Percentiles rank a stretch among this genome's conserved stretches.
Evolutionary conservation across 1,284 basidiomycete genomes (phyloP).

Genomic region (Meripilus lineatus): DNA sequence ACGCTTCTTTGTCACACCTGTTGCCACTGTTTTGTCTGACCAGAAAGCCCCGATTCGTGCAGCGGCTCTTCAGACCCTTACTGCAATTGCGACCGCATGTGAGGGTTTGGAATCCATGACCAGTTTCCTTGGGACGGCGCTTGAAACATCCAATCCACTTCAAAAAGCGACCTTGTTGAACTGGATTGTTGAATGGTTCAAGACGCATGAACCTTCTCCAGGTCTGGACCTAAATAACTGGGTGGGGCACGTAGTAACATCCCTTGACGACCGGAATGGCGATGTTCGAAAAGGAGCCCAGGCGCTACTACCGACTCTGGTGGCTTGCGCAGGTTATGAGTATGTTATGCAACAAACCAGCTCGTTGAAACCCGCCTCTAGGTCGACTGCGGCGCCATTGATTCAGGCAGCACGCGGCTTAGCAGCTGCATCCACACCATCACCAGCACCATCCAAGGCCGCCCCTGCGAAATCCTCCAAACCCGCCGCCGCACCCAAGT

Average conservation of each 20-base stretch:
- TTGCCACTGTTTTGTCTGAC: slow-evolving; percentile 87
- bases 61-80: slow-evolving; percentile 75
- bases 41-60: slow-evolving; percentile 87
- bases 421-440: slow-evolving; percentile 20
- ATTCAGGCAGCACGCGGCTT: slow-evolving; percentile 72
- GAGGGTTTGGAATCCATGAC: slow-evolving; percentile 84
- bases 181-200: slow-evolving; percentile 85
- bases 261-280: slow-evolving; percentile 87
- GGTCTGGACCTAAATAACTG: slow-evolving; percentile 75
- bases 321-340: slow-evolving; percentile 79
- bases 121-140: slow-evolving; percentile 68
- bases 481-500: background rate
- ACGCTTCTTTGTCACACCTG: slow-evolving; percentile 71
- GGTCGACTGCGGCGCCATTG: slow-evolving; percentile 78
- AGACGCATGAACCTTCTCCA: slow-evolving; percentile 51
- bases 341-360: slow-evolving; percentile 84
- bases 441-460: slow-evolving; percentile 23
- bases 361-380: slow-evolving; percentile 89
- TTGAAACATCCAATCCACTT: slow-evolving; percentile 87
- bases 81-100: slow-evolving; percentile 82
- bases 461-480: slow-evolving; percentile 4
- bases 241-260: slow-evolving; percentile 68
- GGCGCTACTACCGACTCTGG: slow-evolving; percentile 75
- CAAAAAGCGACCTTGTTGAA: slow-evolving; percentile 81
- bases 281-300: slow-evolving; percentile 93